Evolutionary conservation across 192 early-diverging fungal species (phyloP).

Genomic region (Rhizophagus sp.): DNA sequence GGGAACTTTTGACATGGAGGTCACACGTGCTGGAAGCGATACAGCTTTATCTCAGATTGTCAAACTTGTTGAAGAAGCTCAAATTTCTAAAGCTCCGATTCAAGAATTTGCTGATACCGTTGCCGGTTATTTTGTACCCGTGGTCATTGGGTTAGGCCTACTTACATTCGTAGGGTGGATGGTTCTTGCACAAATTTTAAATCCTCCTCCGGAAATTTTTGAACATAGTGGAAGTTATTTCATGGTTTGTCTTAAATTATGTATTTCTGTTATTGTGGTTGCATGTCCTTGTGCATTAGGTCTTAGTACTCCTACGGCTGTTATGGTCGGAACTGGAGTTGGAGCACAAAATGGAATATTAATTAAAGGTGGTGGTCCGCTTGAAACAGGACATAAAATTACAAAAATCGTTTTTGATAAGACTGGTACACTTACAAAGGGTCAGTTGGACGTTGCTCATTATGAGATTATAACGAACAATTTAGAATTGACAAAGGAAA

Average conservation of each 20-base stretch:
- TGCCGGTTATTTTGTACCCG: constrained; percentile 90
- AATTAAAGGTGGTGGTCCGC: constrained; percentile 90
- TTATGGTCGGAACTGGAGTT: constrained; percentile 98
- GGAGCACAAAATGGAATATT: constrained; percentile 93
- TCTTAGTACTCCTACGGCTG: constrained; percentile 93
- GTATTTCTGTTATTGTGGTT: constrained; percentile 94
- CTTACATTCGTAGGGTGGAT: constrained; percentile 81
- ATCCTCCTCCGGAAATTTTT: constrained; percentile 45
- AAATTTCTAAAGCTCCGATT: constrained; percentile 93
- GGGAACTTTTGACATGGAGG: constrained; percentile 83
- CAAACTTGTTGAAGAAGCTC: constrained; percentile 89
- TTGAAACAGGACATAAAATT: constrained; percentile 80
- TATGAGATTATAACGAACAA: constrained; percentile 35
- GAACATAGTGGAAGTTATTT: constrained; percentile 61
- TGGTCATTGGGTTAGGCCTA: constrained; percentile 71
- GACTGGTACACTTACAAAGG: constrained; percentile 92
- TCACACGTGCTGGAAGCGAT: constrained; percentile 85
- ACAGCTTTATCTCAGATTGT: constrained; percentile 93
- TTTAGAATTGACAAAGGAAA: constrained; percentile 46
- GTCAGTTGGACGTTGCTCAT: constrained; percentile 65
- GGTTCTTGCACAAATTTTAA: constrained; percentile 50
- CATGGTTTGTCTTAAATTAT: constrained; percentile 81
- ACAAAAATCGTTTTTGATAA: constrained; percentile 96
- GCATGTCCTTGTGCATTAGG: constrained; percentile 98
- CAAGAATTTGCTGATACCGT: constrained; percentile 90